Evolutionary conservation across 1,139 yeast species (phyloP).

Genomic region (Tardiomyces digboiensis): DNA sequence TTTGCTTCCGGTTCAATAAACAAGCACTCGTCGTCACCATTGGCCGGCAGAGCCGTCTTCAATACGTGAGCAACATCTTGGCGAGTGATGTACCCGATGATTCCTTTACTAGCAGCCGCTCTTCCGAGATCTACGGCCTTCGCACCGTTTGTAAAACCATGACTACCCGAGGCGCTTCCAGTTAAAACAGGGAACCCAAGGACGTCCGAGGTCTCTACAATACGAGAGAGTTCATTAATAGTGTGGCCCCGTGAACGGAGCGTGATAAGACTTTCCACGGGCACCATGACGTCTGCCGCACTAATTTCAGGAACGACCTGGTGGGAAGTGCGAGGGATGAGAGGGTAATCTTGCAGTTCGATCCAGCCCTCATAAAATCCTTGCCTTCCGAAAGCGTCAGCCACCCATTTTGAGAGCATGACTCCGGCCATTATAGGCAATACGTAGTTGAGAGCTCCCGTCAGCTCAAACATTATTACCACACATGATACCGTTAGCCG

Average conservation of each 20-base stretch:
- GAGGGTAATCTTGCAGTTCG: conserved; percentile 1
- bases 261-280: not conserved
- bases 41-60: not conserved
- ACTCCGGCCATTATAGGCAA: conserved; percentile 78
- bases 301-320: conserved; percentile 4
- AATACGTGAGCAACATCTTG: not conserved
- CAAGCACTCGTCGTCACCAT: not conserved
- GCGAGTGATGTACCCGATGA: not conserved
- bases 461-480: conserved; percentile 90
- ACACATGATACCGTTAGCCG: conserved; percentile 89
- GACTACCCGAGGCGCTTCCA: not conserved
- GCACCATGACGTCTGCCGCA: conserved; percentile 5
- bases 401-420: conserved; percentile 38
- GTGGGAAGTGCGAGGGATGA: not conserved
- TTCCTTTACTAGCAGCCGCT: not conserved
- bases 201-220: not conserved
- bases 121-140: not conserved
- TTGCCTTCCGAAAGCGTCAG: conserved; percentile 30
- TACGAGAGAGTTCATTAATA: conserved; percentile 1
- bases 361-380: conserved; percentile 38
- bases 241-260: conserved; percentile 2
- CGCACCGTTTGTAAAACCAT: not conserved
- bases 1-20: not conserved
- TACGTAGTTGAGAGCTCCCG: conserved; percentile 88
- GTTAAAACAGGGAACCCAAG: not conserved